phyloP scores from a whole-genome alignment of 805 yeast species.

The Priceomyces melissophilus region DNA sequence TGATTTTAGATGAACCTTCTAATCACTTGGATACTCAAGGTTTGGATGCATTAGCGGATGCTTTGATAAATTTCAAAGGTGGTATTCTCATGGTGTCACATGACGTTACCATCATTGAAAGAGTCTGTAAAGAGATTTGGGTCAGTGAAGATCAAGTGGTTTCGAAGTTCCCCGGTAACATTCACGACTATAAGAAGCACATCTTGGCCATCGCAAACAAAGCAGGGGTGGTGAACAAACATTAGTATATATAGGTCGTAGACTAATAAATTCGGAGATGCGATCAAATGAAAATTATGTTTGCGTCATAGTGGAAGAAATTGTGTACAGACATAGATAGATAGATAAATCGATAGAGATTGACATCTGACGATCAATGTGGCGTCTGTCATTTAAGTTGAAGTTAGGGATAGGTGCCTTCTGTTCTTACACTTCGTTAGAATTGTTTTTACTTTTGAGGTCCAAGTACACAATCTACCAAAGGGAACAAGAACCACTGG shows the following conservation, averaged over 20 bases:
- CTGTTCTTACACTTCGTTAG: constrained; percentile 60
- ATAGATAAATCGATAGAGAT: no score
- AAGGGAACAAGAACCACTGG: constrained; percentile 31
- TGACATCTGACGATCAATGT: no score
- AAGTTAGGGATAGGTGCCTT: constrained; percentile 43
- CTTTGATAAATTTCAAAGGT: constrained; percentile 83
- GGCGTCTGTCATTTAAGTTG: constrained; percentile 22
- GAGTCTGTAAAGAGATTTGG: constrained; percentile 93
- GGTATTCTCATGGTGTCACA: constrained; percentile 98
- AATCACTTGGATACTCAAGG: constrained; percentile 98
- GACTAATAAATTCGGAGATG: no score
- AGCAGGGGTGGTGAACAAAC: constrained; percentile 89
- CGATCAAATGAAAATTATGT: no score
- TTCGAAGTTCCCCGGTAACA: constrained; percentile 72
- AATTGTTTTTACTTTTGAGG: constrained; percentile 54
- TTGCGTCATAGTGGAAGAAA: no score
- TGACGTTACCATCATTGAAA: constrained; percentile 87
- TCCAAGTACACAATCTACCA: constrained; percentile 53
- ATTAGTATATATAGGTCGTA: constrained; percentile 41
- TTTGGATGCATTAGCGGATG: constrained; percentile 91
- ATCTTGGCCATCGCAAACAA: constrained; percentile 74
- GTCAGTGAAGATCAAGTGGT: constrained; percentile 87
- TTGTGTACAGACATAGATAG: no score
- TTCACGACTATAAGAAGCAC: constrained; percentile 85
- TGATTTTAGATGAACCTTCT: constrained; percentile 95